Evolutionary conservation across 495 filamentous ascomycete genomes (phyloP).

Genomic region (Cudoniella acicularis): DNA sequence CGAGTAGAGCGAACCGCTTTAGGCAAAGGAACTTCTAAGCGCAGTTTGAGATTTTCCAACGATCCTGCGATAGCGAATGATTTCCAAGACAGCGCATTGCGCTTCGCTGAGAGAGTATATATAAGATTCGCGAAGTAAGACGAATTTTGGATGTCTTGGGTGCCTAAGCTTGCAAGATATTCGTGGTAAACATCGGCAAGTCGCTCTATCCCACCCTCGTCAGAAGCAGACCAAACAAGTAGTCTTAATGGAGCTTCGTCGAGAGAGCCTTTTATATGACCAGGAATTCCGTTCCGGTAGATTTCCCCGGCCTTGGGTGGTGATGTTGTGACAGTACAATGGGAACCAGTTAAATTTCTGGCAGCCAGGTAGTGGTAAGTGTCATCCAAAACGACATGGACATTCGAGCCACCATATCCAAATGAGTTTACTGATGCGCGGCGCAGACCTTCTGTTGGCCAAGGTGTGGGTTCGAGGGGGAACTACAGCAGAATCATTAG

Average conservation of each 20-base stretch:
- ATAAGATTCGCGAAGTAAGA: background rate
- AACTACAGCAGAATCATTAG: conserved; percentile 16
- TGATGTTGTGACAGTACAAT: background rate
- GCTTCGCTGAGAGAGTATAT: background rate
- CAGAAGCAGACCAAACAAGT: background rate
- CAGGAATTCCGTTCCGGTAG: background rate
- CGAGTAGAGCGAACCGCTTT: conserved; percentile 14
- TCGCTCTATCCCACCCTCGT: background rate
- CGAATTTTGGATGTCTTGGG: background rate
- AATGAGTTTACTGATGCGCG: conserved; percentile 52
- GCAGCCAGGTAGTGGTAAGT: conserved; percentile 14
- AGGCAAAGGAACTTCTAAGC: background rate
- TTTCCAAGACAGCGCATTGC: background rate
- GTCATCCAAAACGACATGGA: conserved; percentile 50
- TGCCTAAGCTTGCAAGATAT: background rate
- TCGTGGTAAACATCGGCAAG: background rate
- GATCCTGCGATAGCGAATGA: background rate
- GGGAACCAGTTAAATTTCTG: background rate
- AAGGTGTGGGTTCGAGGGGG: conserved; percentile 22
- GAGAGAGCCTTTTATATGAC: background rate
- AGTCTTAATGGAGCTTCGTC: background rate
- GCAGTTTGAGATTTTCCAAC: background rate
- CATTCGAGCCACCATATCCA: conserved; percentile 57
- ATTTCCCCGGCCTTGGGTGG: background rate
- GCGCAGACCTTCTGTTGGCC: conserved; percentile 32